These are phyloP conservation scores for Citrus mangshanensis DNA, from an alignment of 345 rosid genomes.

Conservation along the genomic window DNA sequence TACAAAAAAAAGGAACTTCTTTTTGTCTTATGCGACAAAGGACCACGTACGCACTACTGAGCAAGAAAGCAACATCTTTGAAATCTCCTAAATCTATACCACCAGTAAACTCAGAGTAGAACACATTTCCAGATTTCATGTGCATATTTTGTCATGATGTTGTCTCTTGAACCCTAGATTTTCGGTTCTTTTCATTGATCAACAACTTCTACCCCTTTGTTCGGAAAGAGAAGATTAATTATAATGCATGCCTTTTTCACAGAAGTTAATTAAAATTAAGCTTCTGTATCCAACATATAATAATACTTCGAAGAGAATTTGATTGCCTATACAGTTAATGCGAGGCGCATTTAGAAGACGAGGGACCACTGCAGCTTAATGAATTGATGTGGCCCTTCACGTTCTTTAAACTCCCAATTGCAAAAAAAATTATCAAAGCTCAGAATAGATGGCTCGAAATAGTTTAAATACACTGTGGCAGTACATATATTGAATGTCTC, in stretches of 20 bases:
- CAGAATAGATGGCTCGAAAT: conserved; percentile 5
- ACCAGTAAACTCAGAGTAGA: conserved; percentile 10
- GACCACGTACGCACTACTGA: conserved; percentile 16
- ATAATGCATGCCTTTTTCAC: too few species aligned
- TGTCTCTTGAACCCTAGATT: conserved; percentile 18
- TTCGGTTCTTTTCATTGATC: not conserved
- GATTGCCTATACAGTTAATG: not conserved
- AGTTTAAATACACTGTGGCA: conserved; percentile 19
- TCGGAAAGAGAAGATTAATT: too few species aligned
- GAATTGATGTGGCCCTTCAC: conserved; percentile 29
- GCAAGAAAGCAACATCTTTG: conserved; percentile 7
- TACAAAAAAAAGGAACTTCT: too few species aligned
- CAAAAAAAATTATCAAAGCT: conserved; percentile 8
- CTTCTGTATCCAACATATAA: too few species aligned
- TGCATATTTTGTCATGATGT: conserved; percentile 20
- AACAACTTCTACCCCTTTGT: too few species aligned
- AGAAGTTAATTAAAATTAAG: too few species aligned
- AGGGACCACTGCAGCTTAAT: conserved; percentile 34
- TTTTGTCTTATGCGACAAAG: conserved; percentile 32
- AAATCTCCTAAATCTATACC: conserved; percentile 14
- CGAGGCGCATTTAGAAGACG: conserved; percentile 13
- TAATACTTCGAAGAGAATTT: not conserved
- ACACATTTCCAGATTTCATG: conserved; percentile 25
- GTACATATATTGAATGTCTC: conserved; percentile 44
- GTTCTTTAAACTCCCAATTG: conserved; percentile 5